Evolutionary conservation across 2,329 filamentous ascomycete genomes (phyloP), one percentile per base, ranked within the genome.

Genomic region (Trichoderma sp.): DNA sequence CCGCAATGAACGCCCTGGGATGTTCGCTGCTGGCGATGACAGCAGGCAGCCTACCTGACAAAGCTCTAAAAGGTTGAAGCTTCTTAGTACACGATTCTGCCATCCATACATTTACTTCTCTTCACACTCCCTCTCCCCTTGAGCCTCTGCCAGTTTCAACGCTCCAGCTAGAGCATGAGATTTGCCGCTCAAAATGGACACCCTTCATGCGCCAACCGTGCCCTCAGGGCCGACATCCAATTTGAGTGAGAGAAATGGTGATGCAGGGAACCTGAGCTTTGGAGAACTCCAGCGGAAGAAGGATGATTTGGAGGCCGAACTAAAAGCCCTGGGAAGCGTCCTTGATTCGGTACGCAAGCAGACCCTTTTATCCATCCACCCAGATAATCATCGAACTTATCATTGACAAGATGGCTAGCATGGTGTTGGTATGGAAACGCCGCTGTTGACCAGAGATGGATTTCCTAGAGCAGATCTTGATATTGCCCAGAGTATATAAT

Each of bases 391-490:
- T 32, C 26, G 37, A 43, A 13, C n/a, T 16, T 10, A 32, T 14
- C 3, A 26, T 46, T 68, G n/a, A 61, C 49, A 24, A 37, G 37
- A 66, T 37, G 18, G 18, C 7, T 75, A 97, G 94, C 95, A 98
- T 83, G 90, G 91, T 55, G 95, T 97, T 65, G 90, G 91, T 75
- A 99, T 99, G 96, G 90, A 91, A 75, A 97, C 96, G 8, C 85
- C 89, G 69, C 87, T 99, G 49, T 88, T 93, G 28, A 97, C 95
- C 16, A 87, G 89, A 70, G 96, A 98, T 80, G 96, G 96, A 59
- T 99, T 93, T 78, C 96, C 96, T 37, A 88, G 96, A 77, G 90
- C 92, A 75, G 96, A 99, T 80, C 90, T 99, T 72, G 96, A 99
- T 79, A 91, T 99, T 71, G 91, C 96, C 30, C 95, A 97, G 81